Base-by-base conservation (phyloP, 2,329 filamentous ascomycete species). In the Arthrobotrys sinensis region DNA sequence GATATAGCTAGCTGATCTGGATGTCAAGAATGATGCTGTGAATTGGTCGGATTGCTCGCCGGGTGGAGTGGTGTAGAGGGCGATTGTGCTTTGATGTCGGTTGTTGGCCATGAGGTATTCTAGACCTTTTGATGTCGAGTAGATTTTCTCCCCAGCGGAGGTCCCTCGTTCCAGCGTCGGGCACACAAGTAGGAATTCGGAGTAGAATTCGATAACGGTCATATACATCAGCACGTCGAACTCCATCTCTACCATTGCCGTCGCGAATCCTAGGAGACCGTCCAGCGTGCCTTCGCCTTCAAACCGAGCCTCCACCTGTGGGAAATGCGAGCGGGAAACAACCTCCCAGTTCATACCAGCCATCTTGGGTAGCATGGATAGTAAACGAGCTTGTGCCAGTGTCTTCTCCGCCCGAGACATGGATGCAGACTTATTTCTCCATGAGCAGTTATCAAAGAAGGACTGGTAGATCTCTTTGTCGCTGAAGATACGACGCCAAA, bases 211-310 rank as follows among this genome's bases (percentile, higher is more conserved):
- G 46, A 77, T 77, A 43, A 77, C 66, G 40, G 73, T 77, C 73
- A 77, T 77, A 48, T 77, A 77, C 73, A 77, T 77, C 40, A 77
- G 32, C 36, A 77, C 73, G 38, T 77, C 73, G 16, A 77, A 77
- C 50, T 77, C 73, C 73, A 77, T 77, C 16, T 77, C 73, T 12
- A 77, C 73, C 73, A 77, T 77, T 24, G 73, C 73, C 14, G 73
- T 77, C 16, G 73, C 73, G 24, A 77, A 77, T 8, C 73, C 73
- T 40, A 77, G 73, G 14, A 77, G 50, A 14, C 73, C 73, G 60
- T 77, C 73, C 12, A 77, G 66, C 24, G 73, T 77, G 14, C 73
- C 73, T 48, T 77, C 73, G 28, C 73, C 73, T 21, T 77, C 73
- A 32, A 77, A 77, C 4, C 62, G 50, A 8, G 73, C 73, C 24